Conservation (phyloP, 2,329 filamentous ascomycete genomes). For the Fusarium pilosicola region DNA sequence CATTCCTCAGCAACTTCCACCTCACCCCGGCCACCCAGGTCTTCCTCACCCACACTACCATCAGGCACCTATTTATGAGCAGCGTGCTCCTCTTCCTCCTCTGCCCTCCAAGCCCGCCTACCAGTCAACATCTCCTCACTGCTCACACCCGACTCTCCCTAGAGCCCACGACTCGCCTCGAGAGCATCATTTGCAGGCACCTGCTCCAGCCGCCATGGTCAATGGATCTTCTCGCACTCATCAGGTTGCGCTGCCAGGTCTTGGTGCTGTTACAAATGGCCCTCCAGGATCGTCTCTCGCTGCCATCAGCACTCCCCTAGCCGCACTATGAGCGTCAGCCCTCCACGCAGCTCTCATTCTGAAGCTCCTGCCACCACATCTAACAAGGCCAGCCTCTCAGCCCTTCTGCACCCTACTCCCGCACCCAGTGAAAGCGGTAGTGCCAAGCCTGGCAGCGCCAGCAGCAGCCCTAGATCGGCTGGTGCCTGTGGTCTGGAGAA, state of each 20-base stretch:
- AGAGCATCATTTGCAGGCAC: slow-evolving; percentile 56
- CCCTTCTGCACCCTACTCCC: slow-evolving; percentile 62
- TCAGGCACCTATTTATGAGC: slow-evolving; percentile 47
- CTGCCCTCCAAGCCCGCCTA: slow-evolving; percentile 49
- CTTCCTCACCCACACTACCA: slow-evolving; percentile 44
- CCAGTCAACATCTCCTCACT: slow-evolving; percentile 45
- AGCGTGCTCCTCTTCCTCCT: slow-evolving; percentile 52
- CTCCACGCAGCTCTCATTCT: slow-evolving; percentile 55
- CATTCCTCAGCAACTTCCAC: slow-evolving; percentile 44
- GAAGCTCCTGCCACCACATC: slow-evolving; percentile 32
- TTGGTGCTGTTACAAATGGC: slow-evolving; percentile 49
- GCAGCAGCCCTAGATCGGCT: slow-evolving; percentile 51
- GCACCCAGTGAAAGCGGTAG: slow-evolving; percentile 58
- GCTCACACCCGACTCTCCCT: slow-evolving; percentile 49
- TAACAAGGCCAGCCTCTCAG: slow-evolving; percentile 59
- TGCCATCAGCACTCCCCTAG: slow-evolving; percentile 56
- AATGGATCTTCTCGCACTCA: slow-evolving; percentile 50
- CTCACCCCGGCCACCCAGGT: slow-evolving; percentile 44
- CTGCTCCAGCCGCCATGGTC: slow-evolving; percentile 55
- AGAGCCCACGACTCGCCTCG: slow-evolving; percentile 55
- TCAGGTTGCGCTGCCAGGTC: slow-evolving; percentile 57
- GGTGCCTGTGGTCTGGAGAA: slow-evolving; percentile 45
- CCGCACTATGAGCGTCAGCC: slow-evolving; percentile 60
- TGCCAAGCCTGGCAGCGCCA: slow-evolving; percentile 56
- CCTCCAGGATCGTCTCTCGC: slow-evolving; percentile 41